phyloP scores from a whole-genome alignment of 805 yeast genomes.

The Barnettozyma sp. region DNA sequence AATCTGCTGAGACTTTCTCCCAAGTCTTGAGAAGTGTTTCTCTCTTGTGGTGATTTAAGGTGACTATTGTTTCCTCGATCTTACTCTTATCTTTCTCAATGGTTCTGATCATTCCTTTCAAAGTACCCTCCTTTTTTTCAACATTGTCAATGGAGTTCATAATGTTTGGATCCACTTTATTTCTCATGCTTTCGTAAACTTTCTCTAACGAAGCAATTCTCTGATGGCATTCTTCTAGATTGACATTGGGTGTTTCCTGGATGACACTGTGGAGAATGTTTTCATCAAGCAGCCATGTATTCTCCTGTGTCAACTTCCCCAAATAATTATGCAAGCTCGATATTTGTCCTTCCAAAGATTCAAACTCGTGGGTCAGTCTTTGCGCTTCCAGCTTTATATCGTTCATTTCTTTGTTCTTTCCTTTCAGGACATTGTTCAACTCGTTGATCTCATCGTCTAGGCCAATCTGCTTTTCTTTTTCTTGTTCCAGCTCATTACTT shows the following conservation, averaged over 20 bases:
- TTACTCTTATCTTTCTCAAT: slow-evolving; percentile 85
- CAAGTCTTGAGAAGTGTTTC: slow-evolving; percentile 80
- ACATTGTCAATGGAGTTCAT: slow-evolving; percentile 90
- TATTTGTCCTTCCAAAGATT: slow-evolving; percentile 36
- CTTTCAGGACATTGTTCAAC: slow-evolving; percentile 39
- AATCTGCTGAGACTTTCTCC: slow-evolving; percentile 79
- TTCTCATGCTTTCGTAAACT: slow-evolving; percentile 60
- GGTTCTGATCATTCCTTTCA: slow-evolving; percentile 75
- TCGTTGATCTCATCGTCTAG: slow-evolving; percentile 72
- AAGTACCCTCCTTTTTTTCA: slow-evolving; percentile 74
- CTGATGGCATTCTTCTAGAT: slow-evolving; percentile 55
- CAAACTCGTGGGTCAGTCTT: slow-evolving; percentile 48
- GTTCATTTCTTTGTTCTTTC: slow-evolving; percentile 34
- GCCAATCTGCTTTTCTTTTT: slow-evolving; percentile 54
- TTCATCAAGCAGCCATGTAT: slow-evolving; percentile 70
- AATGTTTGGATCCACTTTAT: slow-evolving; percentile 77
- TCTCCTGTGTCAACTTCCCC: slow-evolving; percentile 42
- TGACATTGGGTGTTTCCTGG: slow-evolving; percentile 55
- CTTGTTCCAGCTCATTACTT: slow-evolving; percentile 19
- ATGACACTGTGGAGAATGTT: slow-evolving; percentile 48
- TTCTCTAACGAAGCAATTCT: slow-evolving; percentile 50
- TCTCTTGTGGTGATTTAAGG: slow-evolving; percentile 78
- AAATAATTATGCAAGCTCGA: slow-evolving; percentile 33
- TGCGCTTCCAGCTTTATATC: slow-evolving; percentile 47
- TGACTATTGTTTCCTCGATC: slow-evolving; percentile 79